These are phyloP conservation scores for Hypoxylon sp. DNA, from an alignment of 2,329 filamentous ascomycete species.

Conservation along the genomic window DNA sequence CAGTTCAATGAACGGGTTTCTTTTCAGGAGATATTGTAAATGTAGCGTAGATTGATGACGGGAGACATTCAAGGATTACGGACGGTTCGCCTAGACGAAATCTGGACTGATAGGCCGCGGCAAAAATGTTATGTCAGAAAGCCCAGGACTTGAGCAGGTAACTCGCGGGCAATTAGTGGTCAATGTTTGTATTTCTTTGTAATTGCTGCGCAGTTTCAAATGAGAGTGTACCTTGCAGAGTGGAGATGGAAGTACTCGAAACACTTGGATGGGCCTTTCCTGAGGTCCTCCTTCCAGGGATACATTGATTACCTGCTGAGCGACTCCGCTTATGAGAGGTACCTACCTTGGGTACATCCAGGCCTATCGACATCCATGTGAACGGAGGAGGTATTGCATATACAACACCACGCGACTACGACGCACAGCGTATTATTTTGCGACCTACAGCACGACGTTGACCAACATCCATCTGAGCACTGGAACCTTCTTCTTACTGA, in stretches of 20 bases:
- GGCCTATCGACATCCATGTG: slow-evolving; percentile 2
- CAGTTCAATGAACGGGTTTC: not conserved
- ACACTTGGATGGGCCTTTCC: slow-evolving; percentile 25
- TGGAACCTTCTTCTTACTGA: slow-evolving; percentile 26
- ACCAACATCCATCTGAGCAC: slow-evolving; percentile 9
- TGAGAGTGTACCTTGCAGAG: slow-evolving; percentile 43
- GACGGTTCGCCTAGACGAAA: slow-evolving; percentile 15
- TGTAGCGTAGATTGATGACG: slow-evolving; percentile 1
- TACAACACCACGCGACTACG: slow-evolving; percentile 31
- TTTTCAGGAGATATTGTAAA: slow-evolving; percentile 1
- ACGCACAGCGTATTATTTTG: slow-evolving; percentile 25
- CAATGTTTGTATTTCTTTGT: slow-evolving; percentile 18
- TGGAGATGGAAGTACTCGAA: slow-evolving; percentile 40
- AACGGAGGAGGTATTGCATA: slow-evolving; percentile 8
- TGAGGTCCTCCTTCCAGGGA: slow-evolving; percentile 23
- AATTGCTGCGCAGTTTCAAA: slow-evolving; percentile 31
- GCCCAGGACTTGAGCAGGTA: slow-evolving; percentile 13
- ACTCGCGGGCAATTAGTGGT: slow-evolving; percentile 4
- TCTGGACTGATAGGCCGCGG: slow-evolving; percentile 12
- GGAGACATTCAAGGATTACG: slow-evolving; percentile 6
- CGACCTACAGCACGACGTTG: slow-evolving; percentile 19
- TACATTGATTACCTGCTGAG: slow-evolving; percentile 21
- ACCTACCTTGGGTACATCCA: not conserved
- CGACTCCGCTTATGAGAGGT: slow-evolving; percentile 19
- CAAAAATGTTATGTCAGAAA: slow-evolving; percentile 13